phyloP scores from a whole-genome alignment of 179 eudicot genomes.

The Silene coronaria region DNA sequence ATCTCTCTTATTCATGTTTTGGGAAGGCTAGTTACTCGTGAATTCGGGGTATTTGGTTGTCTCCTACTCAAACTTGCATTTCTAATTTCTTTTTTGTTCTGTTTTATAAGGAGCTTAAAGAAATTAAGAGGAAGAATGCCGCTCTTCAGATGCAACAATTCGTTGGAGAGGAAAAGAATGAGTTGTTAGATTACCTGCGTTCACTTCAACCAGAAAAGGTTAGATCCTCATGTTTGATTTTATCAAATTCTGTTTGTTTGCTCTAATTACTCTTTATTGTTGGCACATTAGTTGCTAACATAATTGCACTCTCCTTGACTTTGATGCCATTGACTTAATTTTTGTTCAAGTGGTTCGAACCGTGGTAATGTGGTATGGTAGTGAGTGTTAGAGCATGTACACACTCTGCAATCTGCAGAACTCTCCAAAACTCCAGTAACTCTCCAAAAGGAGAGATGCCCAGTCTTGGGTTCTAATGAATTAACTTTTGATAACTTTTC shows the following conservation, averaged over 20 bases:
- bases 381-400: background rate
- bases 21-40: slow-evolving; percentile 11
- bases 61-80: background rate
- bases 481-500: too few species aligned
- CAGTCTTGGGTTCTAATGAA: too few species aligned
- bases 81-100: background rate
- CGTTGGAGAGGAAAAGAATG: slow-evolving; percentile 98
- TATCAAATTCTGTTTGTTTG: background rate
- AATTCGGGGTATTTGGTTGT: background rate
- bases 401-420: too few species aligned
- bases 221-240: background rate
- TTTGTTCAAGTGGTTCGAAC: background rate
- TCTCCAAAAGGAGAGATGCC: too few species aligned
- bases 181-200: slow-evolving; percentile 80
- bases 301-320: background rate
- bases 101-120: slow-evolving; percentile 56
- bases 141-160: slow-evolving; percentile 98
- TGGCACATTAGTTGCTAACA: background rate
- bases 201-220: slow-evolving; percentile 97
- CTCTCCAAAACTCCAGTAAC: too few species aligned
- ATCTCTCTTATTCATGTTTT: background rate
- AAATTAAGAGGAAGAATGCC: slow-evolving; percentile 80
- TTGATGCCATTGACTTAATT: slow-evolving; percentile 7
- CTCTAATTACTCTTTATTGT: background rate
- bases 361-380: background rate